Conservation (phyloP, 1,139 yeast species). For the Geotrichum fermentans region DNA sequence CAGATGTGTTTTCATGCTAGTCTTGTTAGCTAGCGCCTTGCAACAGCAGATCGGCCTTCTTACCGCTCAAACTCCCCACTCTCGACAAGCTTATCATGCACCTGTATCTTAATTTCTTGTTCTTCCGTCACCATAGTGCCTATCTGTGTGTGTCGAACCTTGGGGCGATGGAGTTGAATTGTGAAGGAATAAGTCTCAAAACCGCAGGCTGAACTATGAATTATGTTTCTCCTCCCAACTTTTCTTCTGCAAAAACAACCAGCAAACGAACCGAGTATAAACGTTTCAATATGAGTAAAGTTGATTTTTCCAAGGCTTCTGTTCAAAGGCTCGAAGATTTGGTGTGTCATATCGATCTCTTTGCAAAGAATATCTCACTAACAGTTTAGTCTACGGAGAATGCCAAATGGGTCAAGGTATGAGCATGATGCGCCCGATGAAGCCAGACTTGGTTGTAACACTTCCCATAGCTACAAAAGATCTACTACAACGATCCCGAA, state of each 20-base stretch:
- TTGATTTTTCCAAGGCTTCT: constrained; percentile 34
- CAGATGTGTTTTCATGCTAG: constrained; percentile 38
- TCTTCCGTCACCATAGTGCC: constrained; percentile 20
- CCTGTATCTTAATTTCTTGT: constrained; percentile 55
- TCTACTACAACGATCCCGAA: constrained; percentile 48
- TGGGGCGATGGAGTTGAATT: neutral
- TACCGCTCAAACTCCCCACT: constrained; percentile 74
- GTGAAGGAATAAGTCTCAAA: neutral
- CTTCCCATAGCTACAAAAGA: constrained; percentile 41
- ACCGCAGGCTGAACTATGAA: neutral
- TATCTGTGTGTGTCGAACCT: neutral
- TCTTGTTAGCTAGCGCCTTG: neutral
- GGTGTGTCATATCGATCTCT: constrained; percentile 25
- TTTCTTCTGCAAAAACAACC: neutral
- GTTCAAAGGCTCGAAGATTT: constrained; percentile 34
- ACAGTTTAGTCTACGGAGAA: constrained; percentile 35
- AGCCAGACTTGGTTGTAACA: neutral
- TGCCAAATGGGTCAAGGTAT: constrained; percentile 57
- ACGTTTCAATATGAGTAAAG: constrained; percentile 7
- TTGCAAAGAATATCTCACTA: constrained; percentile 1
- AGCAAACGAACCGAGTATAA: neutral
- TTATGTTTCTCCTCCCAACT: neutral
- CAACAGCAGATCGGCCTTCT: constrained; percentile 1
- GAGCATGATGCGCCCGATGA: constrained; percentile 22
- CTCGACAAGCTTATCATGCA: constrained; percentile 64